Conservation (phyloP, 1,284 basidiomycete genomes). For the Melampsora larici-populina region DNA sequence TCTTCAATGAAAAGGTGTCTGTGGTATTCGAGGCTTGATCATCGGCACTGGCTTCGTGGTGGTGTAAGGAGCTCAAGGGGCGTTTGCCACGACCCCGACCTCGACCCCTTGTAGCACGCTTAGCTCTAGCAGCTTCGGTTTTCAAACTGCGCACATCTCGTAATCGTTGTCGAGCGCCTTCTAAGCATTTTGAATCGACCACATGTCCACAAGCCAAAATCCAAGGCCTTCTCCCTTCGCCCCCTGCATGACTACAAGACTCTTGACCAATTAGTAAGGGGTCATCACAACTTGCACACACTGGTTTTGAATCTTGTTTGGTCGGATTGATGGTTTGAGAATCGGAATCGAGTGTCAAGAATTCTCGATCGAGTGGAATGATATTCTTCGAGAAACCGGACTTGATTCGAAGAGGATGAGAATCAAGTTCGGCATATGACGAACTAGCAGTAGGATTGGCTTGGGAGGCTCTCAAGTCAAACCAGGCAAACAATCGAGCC, state of each 20-base stretch:
- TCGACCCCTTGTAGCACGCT: neutral
- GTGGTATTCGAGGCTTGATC: neutral
- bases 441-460: neutral
- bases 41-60: neutral
- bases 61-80: neutral
- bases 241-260: neutral
- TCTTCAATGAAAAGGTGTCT: too few relatives aligned
- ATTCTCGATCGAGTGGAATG: slow-evolving; percentile 38
- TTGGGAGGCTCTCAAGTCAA: neutral
- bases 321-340: neutral
- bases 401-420: slow-evolving; percentile 38
- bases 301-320: slow-evolving; percentile 24
- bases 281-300: slow-evolving; percentile 30
- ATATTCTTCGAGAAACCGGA: slow-evolving; percentile 37
- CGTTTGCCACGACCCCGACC: neutral
- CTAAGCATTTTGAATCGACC: slow-evolving; percentile 35
- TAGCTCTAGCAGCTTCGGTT: neutral
- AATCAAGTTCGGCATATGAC: slow-evolving; percentile 7
- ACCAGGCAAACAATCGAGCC: neutral
- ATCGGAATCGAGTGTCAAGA: slow-evolving; percentile 27
- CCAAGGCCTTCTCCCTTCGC: slow-evolving; percentile 35
- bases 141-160: neutral
- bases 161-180: slow-evolving; percentile 19
- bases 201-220: slow-evolving; percentile 42
- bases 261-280: slow-evolving; percentile 23